Base-by-base conservation (phyloP, 176 grass and related monocot species). In the Avena sativa region DNA sequence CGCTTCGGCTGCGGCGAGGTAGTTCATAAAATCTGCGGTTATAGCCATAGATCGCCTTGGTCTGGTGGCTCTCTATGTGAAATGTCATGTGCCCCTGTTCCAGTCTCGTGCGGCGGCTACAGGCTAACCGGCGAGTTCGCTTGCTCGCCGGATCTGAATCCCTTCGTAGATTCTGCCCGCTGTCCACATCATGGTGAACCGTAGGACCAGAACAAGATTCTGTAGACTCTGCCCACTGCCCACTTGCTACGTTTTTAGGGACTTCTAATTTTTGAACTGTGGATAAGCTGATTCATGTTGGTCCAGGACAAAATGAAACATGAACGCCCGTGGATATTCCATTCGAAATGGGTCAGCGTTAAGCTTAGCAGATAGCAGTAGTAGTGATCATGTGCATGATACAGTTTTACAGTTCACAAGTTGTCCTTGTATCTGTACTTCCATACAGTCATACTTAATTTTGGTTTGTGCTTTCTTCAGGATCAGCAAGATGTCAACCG, bases 401-500 rank as follows among this genome's bases (percentile, higher is more conserved):
- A 40, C 5, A 40, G 38, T 40, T 38, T 40, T 40, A 40, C 38
- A 40, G 0, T 5, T 6, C 6, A 40, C 38, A 5, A 6, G 38
- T 40, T 0, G 25, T 25, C 25, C 38, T 10, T 50, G 8, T 43
- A 8, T 68, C 17, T 75, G 19, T 46, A 49, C 12, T 32, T 4
- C 9, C 46, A 53, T 53, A 5, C 51, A 0, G 12, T 9, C 7
- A 0, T 9, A 11, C 3, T 69, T 36, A 9, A 32, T 16, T n/a
- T 4, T 10, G 62, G 68, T 4, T 9, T 21, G 9, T 51, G 6
- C 0, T 3, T 51, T 53, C 28, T 26, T 15, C 49, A 36, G 59
- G 3, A 63, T 55, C 50, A 32, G 55, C 62, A 52, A 87, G 11
- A 84, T 89, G 85, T 60, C 87, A 30, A 78, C 80, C 2, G 90